These are phyloP conservation scores for Schizophyllum amplum DNA, from an alignment of 1,284 basidiomycete genomes.

Conservation along the genomic window DNA sequence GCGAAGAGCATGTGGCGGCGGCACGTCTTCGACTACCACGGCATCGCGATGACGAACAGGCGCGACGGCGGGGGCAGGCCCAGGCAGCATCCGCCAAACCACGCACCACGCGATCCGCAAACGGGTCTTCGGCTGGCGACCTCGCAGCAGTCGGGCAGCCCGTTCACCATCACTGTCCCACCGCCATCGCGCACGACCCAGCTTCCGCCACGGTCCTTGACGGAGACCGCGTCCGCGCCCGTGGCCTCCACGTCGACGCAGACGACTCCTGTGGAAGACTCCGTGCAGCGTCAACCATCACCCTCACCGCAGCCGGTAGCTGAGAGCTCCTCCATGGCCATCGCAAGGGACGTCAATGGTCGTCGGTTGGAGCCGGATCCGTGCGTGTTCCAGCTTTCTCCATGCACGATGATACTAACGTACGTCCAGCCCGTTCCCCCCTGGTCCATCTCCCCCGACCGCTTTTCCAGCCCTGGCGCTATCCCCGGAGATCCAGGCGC, in stretches of 20 bases:
- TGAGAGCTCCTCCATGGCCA: not conserved
- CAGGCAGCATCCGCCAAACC: not conserved
- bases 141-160: not conserved
- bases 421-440: not conserved
- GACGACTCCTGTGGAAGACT: not conserved
- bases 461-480: not conserved
- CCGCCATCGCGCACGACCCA: not conserved
- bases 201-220: not conserved
- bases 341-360: not conserved
- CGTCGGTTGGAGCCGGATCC: not conserved
- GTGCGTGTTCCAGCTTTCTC: not conserved
- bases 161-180: not conserved
- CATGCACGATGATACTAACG: not conserved
- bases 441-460: not conserved
- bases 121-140: not conserved
- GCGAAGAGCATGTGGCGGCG: constrained; percentile 84
- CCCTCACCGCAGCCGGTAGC: not conserved
- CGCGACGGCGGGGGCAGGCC: not conserved
- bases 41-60: constrained; percentile 6
- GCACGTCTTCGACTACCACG: constrained; percentile 79
- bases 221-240: not conserved
- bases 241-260: not conserved
- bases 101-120: not conserved
- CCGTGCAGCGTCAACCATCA: not conserved
- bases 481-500: not conserved